Percentiles rank a stretch among this genome's conserved stretches.
These are phyloP conservation scores for Sphagnum contortum DNA, from an alignment of 225 moss, liverwort and hornwort species.

Conservation along the genomic window DNA sequence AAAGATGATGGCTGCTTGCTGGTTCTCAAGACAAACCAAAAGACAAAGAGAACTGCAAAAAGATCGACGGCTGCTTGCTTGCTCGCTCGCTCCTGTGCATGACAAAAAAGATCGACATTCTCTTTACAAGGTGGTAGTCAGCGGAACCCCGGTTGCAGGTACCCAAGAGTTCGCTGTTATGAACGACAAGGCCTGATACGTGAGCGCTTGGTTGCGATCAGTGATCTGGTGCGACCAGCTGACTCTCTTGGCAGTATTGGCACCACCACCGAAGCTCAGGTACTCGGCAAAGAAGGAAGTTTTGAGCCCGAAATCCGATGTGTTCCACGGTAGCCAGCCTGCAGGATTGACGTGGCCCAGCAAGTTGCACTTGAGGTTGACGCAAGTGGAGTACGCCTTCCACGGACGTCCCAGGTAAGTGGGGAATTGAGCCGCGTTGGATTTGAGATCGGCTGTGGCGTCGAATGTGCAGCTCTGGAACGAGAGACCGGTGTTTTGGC, in stretches of 20 bases:
- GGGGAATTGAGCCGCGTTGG: conserved; percentile 6
- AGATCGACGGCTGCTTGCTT: too few relatives aligned
- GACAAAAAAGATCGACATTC: too few relatives aligned
- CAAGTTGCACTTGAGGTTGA: conserved; percentile 30
- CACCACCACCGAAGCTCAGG: conserved; percentile 24
- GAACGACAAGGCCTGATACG: too few relatives aligned
- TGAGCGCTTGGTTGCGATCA: too few relatives aligned
- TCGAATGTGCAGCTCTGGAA: conserved; percentile 57
- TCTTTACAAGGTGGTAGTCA: too few relatives aligned
- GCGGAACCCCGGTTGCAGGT: too few relatives aligned
- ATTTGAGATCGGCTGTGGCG: conserved; percentile 21
- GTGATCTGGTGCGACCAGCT: conserved; percentile 38
- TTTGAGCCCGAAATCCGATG: conserved; percentile 25
- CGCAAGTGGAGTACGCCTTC: conserved; percentile 43
- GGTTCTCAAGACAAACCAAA: too few relatives aligned
- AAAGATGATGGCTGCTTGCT: too few relatives aligned
- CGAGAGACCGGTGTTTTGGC: conserved; percentile 42
- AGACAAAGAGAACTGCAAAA: too few relatives aligned
- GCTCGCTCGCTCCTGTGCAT: too few relatives aligned
- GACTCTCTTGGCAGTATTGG: conserved; percentile 15
- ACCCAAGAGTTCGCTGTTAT: too few relatives aligned
- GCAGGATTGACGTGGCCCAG: conserved; percentile 21
- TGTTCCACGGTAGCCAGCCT: conserved; percentile 42
- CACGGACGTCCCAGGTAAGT: conserved; percentile 60
- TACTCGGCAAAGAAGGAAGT: conserved; percentile 56